Evolutionary conservation across 2,329 filamentous ascomycete genomes (phyloP).

Genomic region (Bipolaris bicolor): DNA sequence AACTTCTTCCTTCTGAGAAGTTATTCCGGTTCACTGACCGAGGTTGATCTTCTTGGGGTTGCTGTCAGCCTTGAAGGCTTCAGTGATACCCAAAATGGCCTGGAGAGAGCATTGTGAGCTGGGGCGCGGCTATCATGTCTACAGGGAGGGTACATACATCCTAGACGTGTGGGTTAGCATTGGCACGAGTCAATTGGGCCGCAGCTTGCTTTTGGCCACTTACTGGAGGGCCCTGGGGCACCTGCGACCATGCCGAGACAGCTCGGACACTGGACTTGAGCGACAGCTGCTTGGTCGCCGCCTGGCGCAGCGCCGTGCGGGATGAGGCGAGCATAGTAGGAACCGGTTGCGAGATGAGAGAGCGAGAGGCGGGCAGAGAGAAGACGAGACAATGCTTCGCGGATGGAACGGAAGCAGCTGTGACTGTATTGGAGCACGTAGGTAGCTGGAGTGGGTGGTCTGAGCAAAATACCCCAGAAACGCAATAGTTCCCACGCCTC

Average conservation of each 20-base stretch:
- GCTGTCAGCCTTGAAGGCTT: slow-evolving; percentile 97
- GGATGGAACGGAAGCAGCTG: slow-evolving; percentile 14
- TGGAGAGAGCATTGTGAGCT: slow-evolving; percentile 47
- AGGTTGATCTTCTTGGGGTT: slow-evolving; percentile 98
- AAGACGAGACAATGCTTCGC: slow-evolving; percentile 16
- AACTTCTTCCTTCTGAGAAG: neutral
- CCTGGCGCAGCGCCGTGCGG: slow-evolving; percentile 48
- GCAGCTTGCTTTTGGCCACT: slow-evolving; percentile 49
- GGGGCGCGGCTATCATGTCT: slow-evolving; percentile 2
- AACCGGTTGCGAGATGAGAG: slow-evolving; percentile 14
- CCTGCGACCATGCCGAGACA: slow-evolving; percentile 86
- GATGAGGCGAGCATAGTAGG: slow-evolving; percentile 47
- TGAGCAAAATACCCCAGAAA: slow-evolving; percentile 40
- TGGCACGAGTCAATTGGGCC: slow-evolving; percentile 16
- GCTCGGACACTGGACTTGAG: slow-evolving; percentile 58
- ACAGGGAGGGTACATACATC: slow-evolving; percentile 39
- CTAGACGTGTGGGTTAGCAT: slow-evolving; percentile 37
- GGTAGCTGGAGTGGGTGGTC: slow-evolving; percentile 22
- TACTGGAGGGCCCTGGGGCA: slow-evolving; percentile 93
- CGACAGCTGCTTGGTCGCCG: slow-evolving; percentile 43
- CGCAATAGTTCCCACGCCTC: slow-evolving; percentile 26
- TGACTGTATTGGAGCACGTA: neutral
- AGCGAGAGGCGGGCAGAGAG: slow-evolving; percentile 11
- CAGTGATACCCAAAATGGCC: slow-evolving; percentile 90
- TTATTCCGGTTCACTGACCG: slow-evolving; percentile 59